These are phyloP conservation scores for Candida tetrigidarum DNA, from an alignment of 1,139 yeast genomes.

Conservation along the genomic window DNA sequence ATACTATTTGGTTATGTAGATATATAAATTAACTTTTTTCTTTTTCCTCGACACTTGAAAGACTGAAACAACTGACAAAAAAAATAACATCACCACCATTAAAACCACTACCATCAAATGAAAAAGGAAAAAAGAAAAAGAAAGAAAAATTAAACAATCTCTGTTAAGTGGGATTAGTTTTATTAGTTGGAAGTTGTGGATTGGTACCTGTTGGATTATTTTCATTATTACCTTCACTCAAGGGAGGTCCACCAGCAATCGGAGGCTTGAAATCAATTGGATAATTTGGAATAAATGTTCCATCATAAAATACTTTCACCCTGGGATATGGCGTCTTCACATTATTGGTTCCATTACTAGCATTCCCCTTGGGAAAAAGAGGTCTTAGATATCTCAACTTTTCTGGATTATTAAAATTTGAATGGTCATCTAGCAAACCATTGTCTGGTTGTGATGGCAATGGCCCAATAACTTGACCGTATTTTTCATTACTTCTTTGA, in stretches of 20 bases:
- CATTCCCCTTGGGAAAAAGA: not conserved
- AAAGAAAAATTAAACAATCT: not conserved
- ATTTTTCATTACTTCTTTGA: not conserved
- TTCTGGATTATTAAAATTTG: conserved; percentile 5
- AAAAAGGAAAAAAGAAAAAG: no score
- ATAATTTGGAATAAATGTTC: conserved; percentile 7
- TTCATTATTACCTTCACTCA: not conserved
- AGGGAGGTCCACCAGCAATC: conserved; percentile 5
- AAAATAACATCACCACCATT: not conserved
- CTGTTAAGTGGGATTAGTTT: not conserved
- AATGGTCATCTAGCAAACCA: conserved; percentile 3
- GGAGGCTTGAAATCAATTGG: conserved; percentile 8
- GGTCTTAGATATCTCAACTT: conserved; percentile 3
- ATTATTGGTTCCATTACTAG: not conserved
- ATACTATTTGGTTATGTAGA: not conserved
- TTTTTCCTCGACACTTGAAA: not conserved
- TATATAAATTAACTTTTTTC: not conserved
- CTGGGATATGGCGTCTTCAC: not conserved
- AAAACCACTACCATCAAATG: not conserved
- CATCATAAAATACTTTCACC: conserved; percentile 5
- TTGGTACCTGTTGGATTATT: not conserved
- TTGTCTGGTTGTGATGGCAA: not conserved
- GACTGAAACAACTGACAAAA: not conserved
- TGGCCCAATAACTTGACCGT: not conserved
- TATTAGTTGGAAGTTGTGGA: not conserved